These are phyloP conservation scores for Boletellus dicymbophilus DNA, from an alignment of 1,284 basidiomycete species.

Conservation along the genomic window DNA sequence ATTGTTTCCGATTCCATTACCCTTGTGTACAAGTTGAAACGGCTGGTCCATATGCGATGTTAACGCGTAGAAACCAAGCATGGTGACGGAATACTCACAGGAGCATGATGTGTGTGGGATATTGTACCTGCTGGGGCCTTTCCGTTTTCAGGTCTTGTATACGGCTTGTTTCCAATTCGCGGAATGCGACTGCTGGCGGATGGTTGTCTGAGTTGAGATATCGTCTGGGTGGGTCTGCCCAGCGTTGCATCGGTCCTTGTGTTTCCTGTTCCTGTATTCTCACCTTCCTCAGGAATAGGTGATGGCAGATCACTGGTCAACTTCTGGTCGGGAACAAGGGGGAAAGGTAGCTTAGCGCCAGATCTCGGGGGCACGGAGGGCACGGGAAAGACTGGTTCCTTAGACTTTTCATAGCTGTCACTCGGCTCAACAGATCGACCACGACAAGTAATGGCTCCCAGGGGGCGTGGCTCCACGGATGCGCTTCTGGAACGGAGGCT, in stretches of 20 bases:
- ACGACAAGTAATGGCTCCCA: constrained; percentile 14
- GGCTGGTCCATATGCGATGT: constrained; percentile 13
- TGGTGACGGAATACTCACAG: constrained; percentile 19
- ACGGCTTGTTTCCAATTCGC: constrained; percentile 66
- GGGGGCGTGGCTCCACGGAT: constrained; percentile 25
- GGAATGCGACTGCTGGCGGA: constrained; percentile 66
- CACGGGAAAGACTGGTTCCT: constrained; percentile 23
- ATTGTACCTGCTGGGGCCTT: constrained; percentile 3
- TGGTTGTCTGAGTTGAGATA: constrained; percentile 54
- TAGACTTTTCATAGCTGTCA: constrained; percentile 12
- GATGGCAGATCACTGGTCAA: constrained; percentile 19
- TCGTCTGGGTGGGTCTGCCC: constrained; percentile 21
- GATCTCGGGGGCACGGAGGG: constrained; percentile 19
- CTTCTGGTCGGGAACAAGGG: constrained; percentile 34
- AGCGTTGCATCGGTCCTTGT: neutral
- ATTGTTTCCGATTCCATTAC: constrained; percentile 23
- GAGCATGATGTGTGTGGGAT: neutral
- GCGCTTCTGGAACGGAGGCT: constrained; percentile 27
- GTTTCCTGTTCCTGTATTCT: constrained; percentile 6
- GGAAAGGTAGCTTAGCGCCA: constrained; percentile 43
- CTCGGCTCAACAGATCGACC: constrained; percentile 34
- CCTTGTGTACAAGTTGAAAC: constrained; percentile 12
- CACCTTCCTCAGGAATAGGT: constrained; percentile 34
- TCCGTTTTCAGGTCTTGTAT: constrained; percentile 40
- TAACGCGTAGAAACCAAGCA: neutral